Evolutionary conservation across 2,329 filamentous ascomycete species (phyloP).

Genomic region (Rasamsonia emersonii): DNA sequence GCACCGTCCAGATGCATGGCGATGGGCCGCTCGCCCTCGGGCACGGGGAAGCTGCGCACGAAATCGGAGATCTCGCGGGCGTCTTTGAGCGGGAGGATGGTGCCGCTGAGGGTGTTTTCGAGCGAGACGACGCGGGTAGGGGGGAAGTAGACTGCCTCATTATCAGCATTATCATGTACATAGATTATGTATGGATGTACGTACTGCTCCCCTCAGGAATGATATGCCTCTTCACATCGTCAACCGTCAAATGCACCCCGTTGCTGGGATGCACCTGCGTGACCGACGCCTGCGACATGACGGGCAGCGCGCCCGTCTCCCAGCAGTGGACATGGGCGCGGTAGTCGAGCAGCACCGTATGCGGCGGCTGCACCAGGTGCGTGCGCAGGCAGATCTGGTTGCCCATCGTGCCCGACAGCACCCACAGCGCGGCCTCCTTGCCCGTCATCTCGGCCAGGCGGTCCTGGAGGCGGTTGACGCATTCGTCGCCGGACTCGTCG

Average conservation of each 20-base stretch:
- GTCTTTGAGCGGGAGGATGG: slow-evolving; percentile 20
- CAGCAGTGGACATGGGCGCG: slow-evolving; percentile 25
- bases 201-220: slow-evolving; percentile 19
- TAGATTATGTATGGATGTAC: slow-evolving; percentile 1
- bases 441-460: slow-evolving; percentile 23
- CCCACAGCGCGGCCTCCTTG: slow-evolving; percentile 25
- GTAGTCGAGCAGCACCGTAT: slow-evolving; percentile 25
- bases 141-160: slow-evolving; percentile 16
- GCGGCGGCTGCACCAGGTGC: slow-evolving; percentile 25
- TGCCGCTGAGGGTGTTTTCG: slow-evolving; percentile 21
- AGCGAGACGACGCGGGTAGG: slow-evolving; percentile 23
- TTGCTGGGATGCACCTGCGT: slow-evolving; percentile 23
- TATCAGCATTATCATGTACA: background rate
- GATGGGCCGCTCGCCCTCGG: slow-evolving; percentile 16
- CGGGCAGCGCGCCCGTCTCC: slow-evolving; percentile 22
- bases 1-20: slow-evolving; percentile 25
- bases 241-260: slow-evolving; percentile 24
- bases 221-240: slow-evolving; percentile 23
- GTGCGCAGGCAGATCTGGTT: slow-evolving; percentile 29
- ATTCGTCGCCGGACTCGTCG: slow-evolving; percentile 20
- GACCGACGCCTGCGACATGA: slow-evolving; percentile 24
- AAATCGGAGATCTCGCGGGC: slow-evolving; percentile 20
- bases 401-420: slow-evolving; percentile 32
- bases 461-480: slow-evolving; percentile 21
- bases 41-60: slow-evolving; percentile 17